Base-by-base conservation (phyloP, 345 rosid genomes). In the Populus nigra region DNA sequence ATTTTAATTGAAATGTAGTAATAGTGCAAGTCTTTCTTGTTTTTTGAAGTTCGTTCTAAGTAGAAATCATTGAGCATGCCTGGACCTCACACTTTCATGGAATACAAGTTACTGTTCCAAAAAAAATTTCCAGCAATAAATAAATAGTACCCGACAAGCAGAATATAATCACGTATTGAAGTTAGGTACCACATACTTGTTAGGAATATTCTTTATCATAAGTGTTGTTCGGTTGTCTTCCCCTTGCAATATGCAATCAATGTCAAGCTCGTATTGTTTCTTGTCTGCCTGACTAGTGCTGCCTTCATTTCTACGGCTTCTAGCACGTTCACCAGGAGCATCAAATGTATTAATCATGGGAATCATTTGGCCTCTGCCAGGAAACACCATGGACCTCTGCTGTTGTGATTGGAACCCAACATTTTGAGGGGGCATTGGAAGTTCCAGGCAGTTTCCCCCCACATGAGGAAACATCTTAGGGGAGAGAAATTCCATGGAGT, bases 121-220 rank as follows among this genome's bases (percentile, higher is more conserved):
- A 29, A 67, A 3, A 76, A 22, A 17, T 12, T n/a, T 70, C 35
- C 13, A 18, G 8, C 23, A 65, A 43, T 29, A 47, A 66, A 73
- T 15, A 45, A 20, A 17, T 49, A 74, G 57, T 27, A 47, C 61
- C 33, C 47, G 43, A 7, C 18, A n/a, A 23, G 33, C 10, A 10
- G 36, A 66, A 35, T 50, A 55, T 63, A 16, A 53, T 38, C 50
- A 18, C 23, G 57, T 36, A 49, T n/a, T 53, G 17, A 59, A 80
- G 63, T 39, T 47, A 38, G 10, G 41, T 43, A 75, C 15, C 67
- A 76, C 90, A 59, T 90, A 93, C 98, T 95, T 95, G 88, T 95
- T 95, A 67, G 99, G 99, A 82, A 96, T 93, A 76, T 96, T 96
- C 85, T 93, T 96, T 82, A 96, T 89, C 99, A 96, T 93, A 84